phyloP scores from a whole-genome alignment of 768 basidiomycete species.

The Zangia roseola region DNA sequence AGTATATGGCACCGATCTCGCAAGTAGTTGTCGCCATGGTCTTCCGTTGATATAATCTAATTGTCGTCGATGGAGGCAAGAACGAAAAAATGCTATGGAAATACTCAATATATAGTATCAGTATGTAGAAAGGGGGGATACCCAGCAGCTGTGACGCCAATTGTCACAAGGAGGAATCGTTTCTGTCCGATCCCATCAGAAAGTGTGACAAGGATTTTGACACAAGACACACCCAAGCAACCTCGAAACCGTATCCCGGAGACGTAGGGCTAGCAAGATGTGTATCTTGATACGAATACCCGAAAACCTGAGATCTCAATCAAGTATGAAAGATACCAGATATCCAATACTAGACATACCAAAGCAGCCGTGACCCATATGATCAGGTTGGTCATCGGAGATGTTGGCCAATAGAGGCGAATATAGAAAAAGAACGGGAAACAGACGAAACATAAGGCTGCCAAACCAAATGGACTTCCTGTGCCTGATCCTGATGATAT shows the following conservation, averaged over 20 bases:
- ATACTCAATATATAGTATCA: constrained; percentile 1
- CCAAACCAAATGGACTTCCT: constrained; percentile 71
- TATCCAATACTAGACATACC: constrained; percentile 37
- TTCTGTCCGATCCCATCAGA: constrained; percentile 35
- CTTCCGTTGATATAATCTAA: constrained; percentile 69
- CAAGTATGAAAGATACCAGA: neutral
- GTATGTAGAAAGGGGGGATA: constrained; percentile 29
- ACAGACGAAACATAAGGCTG: constrained; percentile 61
- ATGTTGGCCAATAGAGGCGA: constrained; percentile 71
- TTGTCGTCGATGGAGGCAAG: constrained; percentile 72
- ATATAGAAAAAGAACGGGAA: constrained; percentile 73
- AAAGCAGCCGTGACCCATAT: constrained; percentile 62
- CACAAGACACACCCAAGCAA: constrained; percentile 63
- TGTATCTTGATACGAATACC: constrained; percentile 70
- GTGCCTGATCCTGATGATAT: constrained; percentile 59
- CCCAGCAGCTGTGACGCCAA: constrained; percentile 79
- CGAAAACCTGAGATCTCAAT: constrained; percentile 50
- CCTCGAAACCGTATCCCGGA: constrained; percentile 57
- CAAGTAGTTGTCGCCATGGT: constrained; percentile 65
- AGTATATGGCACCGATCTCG: constrained; percentile 72
- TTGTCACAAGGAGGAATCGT: constrained; percentile 66
- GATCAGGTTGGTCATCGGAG: constrained; percentile 70
- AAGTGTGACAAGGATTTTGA: neutral
- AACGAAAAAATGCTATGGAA: constrained; percentile 59
- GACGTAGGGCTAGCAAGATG: constrained; percentile 47